Evolutionary conservation across 2,329 filamentous ascomycete species (phyloP), one percentile per base, ranked within the genome.

Genomic region (Claviceps sp.): DNA sequence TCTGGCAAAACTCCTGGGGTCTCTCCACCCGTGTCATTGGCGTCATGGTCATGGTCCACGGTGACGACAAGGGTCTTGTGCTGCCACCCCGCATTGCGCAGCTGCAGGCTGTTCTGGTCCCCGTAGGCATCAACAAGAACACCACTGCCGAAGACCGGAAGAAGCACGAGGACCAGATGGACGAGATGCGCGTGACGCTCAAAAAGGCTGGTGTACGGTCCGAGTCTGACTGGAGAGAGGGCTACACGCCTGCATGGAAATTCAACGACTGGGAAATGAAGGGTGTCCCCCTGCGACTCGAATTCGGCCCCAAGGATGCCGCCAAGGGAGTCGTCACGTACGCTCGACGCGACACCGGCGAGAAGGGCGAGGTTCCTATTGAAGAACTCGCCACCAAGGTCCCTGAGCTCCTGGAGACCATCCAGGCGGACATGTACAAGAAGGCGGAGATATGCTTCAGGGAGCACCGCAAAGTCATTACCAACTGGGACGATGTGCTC

Each of bases 1-100:
- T 97, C 53, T 97, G 91, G 90, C 93, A 98, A 69, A 98, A 98
- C 75, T 96, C 89, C 14, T 98, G 93, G 93, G 93, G 93, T 70
- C 80, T 98, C 55, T 97, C 91, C 1, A 98, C 93, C 51, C 89
- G 93, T 66, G 89, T 91, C 53, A 95, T 98, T 59, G 94, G 93
- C 73, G 89, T 97, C 67, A 97, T 97, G 91, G 87, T 96, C 63
- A 93, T 98, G 82, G 89, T 95, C 55, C 93, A 98, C 71, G 85
- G 89, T 62, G 93, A 98, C 66, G 86, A 98, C 73, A 91, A 91
- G 70, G 93, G 93, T 57, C 78, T 98, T 17, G 89, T 97, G 56
- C 82, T 97, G 50, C 93, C 93, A 65, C 93, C 93, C 42, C 81
- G 89, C 52, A 87, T 97, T 50, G 84, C 90, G 57, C 89, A 91